Base-by-base conservation (phyloP, 2,329 filamentous ascomycete species). In the Talaromyces amestolkiae region DNA sequence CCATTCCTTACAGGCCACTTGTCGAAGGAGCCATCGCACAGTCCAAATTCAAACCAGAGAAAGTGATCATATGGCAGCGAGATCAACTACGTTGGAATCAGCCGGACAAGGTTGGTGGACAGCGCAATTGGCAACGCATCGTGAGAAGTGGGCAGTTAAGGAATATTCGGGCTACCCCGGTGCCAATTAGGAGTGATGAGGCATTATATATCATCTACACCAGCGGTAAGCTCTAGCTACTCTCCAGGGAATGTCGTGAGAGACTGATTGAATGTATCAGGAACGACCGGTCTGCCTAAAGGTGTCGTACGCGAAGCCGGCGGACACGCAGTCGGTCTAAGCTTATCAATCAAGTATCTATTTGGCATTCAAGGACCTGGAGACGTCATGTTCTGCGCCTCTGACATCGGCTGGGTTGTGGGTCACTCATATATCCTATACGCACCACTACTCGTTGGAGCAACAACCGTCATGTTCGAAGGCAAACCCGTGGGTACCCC, bases 401-500 rank as follows among this genome's bases (percentile, higher is more conserved):
- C 89, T 15, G 93, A 98, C 73, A 94, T 97, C 65, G 94, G 93
- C 37, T 97, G 93, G 94, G 92, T 93, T 0, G 91, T 95, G 0
- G 91, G 91, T 2, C 88, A 93, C 74, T 90, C 88, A 6, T 97
- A 95, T 75, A 97, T 97, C 68, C 82, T 97, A 13, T 97, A 97
- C 73, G 93, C 87, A 3, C 93, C 93, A 13, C 85, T 98, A 6
- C 85, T 97, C 1, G 87, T 90, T 0, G 93, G 93, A 5, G 93
- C 93, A 1, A 89, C 93, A 1, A 96, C 92, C 0, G 86, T 97
- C 1, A 82, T 97, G 0, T 97, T 93, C 76, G 93, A 97, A 79
- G 94, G 93, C n/a, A 97, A 97, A 70, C 93, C 93, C 0, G 84
- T 97, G 13, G 93, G 93, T 4, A 97, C 93, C 0, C 93, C 93